Percentiles rank a stretch among this genome's conserved stretches.
phyloP scores from a whole-genome alignment of 2,329 filamentous ascomycete species.

The Ceratocystis albifundus region DNA sequence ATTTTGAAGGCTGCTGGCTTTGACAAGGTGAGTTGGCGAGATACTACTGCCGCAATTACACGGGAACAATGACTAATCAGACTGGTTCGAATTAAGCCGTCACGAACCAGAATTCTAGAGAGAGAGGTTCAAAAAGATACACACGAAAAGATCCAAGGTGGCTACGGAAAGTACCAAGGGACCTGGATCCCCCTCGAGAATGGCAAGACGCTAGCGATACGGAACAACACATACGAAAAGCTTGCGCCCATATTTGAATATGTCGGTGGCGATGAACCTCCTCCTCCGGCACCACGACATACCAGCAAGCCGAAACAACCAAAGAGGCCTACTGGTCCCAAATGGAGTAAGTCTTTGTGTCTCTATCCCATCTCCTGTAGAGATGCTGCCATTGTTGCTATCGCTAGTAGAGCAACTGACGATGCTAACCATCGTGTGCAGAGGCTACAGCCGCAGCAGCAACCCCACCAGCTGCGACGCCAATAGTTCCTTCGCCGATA shows the following conservation, averaged over 20 bases:
- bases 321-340: slow-evolving; percentile 53
- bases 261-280: slow-evolving; percentile 70
- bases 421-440: neutral
- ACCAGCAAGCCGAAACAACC: slow-evolving; percentile 73
- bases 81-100: slow-evolving; percentile 39
- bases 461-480: slow-evolving; percentile 24
- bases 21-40: slow-evolving; percentile 51
- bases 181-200: slow-evolving; percentile 90
- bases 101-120: slow-evolving; percentile 86
- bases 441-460: slow-evolving; percentile 27
- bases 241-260: slow-evolving; percentile 83
- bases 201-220: slow-evolving; percentile 68
- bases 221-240: slow-evolving; percentile 77
- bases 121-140: slow-evolving; percentile 92
- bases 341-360: slow-evolving; percentile 34
- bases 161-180: slow-evolving; percentile 98
- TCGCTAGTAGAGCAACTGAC: neutral
- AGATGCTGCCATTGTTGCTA: neutral
- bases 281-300: slow-evolving; percentile 88
- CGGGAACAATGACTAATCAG: neutral
- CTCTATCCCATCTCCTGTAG: neutral
- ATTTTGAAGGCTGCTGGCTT: slow-evolving; percentile 95
- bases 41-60: no score
- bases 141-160: slow-evolving; percentile 96
- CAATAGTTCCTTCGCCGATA: slow-evolving; percentile 2